Evolutionary conservation across 208 protist species (phyloP).

Genomic region (Acanthamoeba royreba): DNA sequence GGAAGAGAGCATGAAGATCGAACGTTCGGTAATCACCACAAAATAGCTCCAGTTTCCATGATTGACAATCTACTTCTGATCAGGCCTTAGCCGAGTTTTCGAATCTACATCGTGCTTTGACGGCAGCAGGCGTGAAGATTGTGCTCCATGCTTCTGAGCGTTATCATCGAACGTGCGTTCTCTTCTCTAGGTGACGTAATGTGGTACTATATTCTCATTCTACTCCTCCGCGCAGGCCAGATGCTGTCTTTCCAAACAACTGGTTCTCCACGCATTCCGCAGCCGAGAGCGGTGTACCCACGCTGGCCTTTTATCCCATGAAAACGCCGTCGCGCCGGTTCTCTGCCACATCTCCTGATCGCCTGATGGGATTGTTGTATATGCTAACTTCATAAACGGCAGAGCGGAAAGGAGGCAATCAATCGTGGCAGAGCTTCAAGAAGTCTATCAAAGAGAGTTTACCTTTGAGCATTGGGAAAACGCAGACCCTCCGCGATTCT

Average conservation of each 20-base stretch:
- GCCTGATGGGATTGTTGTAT: background rate
- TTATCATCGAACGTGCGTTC: background rate
- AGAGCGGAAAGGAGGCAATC: constrained; percentile 25
- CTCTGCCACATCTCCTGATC: background rate
- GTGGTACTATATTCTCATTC: background rate
- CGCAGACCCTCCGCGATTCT: constrained; percentile 45
- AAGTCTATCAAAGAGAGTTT: constrained; percentile 55
- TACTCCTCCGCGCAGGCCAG: constrained; percentile 42
- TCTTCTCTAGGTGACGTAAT: background rate
- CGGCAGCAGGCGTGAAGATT: background rate
- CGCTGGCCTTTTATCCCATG: constrained; percentile 70
- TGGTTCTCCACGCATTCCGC: constrained; percentile 70
- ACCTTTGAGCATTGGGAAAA: constrained; percentile 64
- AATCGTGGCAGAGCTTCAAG: constrained; percentile 57
- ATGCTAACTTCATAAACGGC: background rate
- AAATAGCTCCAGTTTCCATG: background rate
- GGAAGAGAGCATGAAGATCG: background rate
- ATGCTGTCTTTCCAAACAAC: constrained; percentile 73
- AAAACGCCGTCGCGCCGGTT: constrained; percentile 45
- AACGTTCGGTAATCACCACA: background rate
- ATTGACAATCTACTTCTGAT: background rate
- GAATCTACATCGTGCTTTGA: background rate
- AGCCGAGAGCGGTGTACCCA: background rate
- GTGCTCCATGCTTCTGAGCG: constrained; percentile 35
- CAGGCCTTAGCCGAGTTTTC: constrained; percentile 16